Evolutionary conservation across 2,329 filamentous ascomycete species (phyloP).

Genomic region (Pseudogymnoascus sp.): DNA sequence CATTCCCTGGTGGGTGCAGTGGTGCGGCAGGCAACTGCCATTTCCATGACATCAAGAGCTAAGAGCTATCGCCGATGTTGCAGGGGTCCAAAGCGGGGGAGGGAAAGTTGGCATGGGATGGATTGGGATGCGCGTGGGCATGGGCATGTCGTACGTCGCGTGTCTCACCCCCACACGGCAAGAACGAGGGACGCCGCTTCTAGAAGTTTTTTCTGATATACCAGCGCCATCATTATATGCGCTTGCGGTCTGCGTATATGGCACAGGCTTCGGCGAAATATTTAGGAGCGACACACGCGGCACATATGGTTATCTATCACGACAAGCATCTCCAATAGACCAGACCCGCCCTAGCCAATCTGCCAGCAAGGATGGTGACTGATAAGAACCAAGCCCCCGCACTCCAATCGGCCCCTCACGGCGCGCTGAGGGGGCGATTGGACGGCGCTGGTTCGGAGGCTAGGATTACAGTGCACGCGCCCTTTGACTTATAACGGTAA

Average conservation of each 20-base stretch:
- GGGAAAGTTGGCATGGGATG: not conserved
- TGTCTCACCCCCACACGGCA: not conserved
- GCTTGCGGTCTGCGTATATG: not conserved
- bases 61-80: not conserved
- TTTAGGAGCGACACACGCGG: not conserved
- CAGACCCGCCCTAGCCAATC: not conserved
- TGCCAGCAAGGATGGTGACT: not conserved
- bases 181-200: slow-evolving; percentile 7
- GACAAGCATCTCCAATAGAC: not conserved
- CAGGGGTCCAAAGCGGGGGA: not conserved
- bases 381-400: slow-evolving; percentile 2
- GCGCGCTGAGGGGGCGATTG: not conserved
- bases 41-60: slow-evolving; percentile 1
- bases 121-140: not conserved
- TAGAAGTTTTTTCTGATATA: not conserved
- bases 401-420: not conserved
- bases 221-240: not conserved
- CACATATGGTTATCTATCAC: not conserved
- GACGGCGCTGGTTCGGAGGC: not conserved
- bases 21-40: not conserved
- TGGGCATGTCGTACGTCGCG: not conserved
- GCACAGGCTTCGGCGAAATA: not conserved
- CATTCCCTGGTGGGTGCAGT: not conserved
- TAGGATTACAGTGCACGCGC: not conserved
- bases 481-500: not conserved